Evolutionary conservation across 805 yeast genomes (phyloP), one percentile per base, ranked within the genome.

Genomic region (Torulaspora gathmanii): DNA sequence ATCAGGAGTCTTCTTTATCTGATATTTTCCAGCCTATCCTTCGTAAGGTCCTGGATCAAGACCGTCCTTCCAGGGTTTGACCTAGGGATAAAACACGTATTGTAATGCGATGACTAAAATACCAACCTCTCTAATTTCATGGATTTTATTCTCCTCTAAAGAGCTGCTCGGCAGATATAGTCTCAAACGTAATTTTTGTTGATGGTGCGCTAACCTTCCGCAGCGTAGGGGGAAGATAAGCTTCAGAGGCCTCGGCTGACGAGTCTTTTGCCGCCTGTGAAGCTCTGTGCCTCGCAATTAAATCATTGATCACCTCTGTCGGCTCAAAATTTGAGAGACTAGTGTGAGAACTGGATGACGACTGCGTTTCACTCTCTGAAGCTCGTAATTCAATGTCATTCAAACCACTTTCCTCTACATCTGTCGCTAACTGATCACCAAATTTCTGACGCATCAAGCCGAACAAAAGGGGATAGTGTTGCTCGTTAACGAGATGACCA

Each of bases 1-100:
- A 76, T 50, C 45, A 57, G 30, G 50, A 52, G 6, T 56, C 67
- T 4, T 46, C 64, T 9, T 48, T 70, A 22, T 58, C 52, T 20
- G 69, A 71, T 5, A 59, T 76, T 9, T 83, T 79, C 53, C 63
- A 63, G 13, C 63, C 57, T 2, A 75, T 83, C n/a, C 69, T 77
- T 15, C 55, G 62, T 9, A 67, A 66, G 36, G 56, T 73, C 1
- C 40, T 72, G 17, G 57, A 57, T 5, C 56, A 58, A 25, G 55
- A 59, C 22, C 47, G 49, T n/a, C 62, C 64, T 3, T 42, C 62
- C 16, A 55, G 65, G 30, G 19, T 45, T 26, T 45, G 28, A 41
- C 26, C 22, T 33, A 16, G 37, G 9, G 13, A 5, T 10, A 10
- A 22, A 7, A 22, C 6, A 22, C 6, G 19, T 15, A 15, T 17